Evolutionary conservation across 2,329 filamentous ascomycete genomes (phyloP).

Genomic region (Colletotrichum noveboracense): DNA sequence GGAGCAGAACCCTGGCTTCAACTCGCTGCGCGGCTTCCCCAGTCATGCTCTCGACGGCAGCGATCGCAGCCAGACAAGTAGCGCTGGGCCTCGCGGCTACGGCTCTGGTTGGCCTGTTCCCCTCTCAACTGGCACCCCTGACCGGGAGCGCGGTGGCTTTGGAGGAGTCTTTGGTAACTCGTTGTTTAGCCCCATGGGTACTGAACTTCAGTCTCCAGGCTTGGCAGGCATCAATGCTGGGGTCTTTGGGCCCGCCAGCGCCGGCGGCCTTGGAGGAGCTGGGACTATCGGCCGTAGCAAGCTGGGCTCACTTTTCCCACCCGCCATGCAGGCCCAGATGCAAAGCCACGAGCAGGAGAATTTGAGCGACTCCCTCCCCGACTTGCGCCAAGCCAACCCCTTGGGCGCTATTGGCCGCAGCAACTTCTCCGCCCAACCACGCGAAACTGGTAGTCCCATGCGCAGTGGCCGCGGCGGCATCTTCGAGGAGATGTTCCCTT

Average conservation of each 20-base stretch:
- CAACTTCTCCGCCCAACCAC: conserved; percentile 57
- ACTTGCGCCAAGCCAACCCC: conserved; percentile 65
- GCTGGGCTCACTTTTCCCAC: conserved; percentile 85
- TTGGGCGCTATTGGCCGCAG: conserved; percentile 72
- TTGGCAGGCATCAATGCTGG: conserved; percentile 66
- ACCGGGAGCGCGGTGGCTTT: conserved; percentile 64
- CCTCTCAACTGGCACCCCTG: conserved; percentile 69
- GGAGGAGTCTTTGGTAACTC: conserved; percentile 75
- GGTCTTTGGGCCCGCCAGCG: conserved; percentile 70
- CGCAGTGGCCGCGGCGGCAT: conserved; percentile 53
- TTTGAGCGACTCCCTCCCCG: conserved; percentile 61
- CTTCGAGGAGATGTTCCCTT: conserved; percentile 61
- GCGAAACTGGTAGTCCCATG: conserved; percentile 66
- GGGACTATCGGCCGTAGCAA: conserved; percentile 82
- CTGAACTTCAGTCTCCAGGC: conserved; percentile 77
- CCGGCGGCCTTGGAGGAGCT: conserved; percentile 58
- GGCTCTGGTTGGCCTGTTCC: conserved; percentile 67
- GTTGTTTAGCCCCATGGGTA: conserved; percentile 74
- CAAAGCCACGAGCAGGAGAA: conserved; percentile 71
- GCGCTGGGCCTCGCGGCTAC: conserved; percentile 80
- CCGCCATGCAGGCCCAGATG: conserved; percentile 91
- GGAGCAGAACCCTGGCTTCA: conserved; percentile 56
- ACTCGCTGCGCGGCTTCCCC: conserved; percentile 57
- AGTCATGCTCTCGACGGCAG: conserved; percentile 69
- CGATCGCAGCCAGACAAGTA: conserved; percentile 93